Conservation (phyloP, 176 grass and related monocot genomes). For the Oryza punctata region DNA sequence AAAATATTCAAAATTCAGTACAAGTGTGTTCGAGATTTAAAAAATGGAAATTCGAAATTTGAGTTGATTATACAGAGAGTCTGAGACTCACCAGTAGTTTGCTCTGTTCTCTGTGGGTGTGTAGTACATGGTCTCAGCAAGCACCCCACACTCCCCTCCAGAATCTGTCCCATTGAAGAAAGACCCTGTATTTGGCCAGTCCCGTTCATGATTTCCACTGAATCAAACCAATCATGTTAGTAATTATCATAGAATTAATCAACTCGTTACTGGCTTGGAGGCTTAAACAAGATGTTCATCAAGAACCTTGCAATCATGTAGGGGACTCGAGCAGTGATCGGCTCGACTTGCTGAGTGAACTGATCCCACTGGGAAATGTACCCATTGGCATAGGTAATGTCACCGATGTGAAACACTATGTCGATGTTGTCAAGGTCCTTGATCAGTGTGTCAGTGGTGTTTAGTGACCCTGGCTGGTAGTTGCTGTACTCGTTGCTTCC, state of each 20-base stretch:
- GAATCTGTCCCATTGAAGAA: constrained; percentile 72
- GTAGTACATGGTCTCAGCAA: constrained; percentile 84
- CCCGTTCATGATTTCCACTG: constrained; percentile 93
- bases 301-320: constrained; percentile 93
- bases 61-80: not conserved
- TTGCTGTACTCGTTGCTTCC: constrained; percentile 82
- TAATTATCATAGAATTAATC: not conserved
- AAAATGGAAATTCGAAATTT: not conserved
- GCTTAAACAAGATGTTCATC: not conserved
- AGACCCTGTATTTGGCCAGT: constrained; percentile 76
- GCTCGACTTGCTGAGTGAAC: constrained; percentile 84
- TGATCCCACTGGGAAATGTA: constrained; percentile 98
- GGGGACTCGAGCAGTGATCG: constrained; percentile 78
- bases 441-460: constrained; percentile 76
- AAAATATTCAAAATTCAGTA: no score
- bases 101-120: constrained; percentile 74
- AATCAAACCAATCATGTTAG: not conserved
- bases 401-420: constrained; percentile 84
- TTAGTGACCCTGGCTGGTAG: constrained; percentile 82
- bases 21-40: no score
- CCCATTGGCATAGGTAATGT: constrained; percentile 86
- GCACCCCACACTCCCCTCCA: constrained; percentile 84
- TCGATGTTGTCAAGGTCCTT: constrained; percentile 87
- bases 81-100: constrained; percentile 66
- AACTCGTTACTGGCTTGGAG: not conserved